A percentile compares a stretch with the other conserved stretches of the same genome.
phyloP scores from a whole-genome alignment of 2,329 filamentous ascomycete genomes.

The Didymella sp. region DNA sequence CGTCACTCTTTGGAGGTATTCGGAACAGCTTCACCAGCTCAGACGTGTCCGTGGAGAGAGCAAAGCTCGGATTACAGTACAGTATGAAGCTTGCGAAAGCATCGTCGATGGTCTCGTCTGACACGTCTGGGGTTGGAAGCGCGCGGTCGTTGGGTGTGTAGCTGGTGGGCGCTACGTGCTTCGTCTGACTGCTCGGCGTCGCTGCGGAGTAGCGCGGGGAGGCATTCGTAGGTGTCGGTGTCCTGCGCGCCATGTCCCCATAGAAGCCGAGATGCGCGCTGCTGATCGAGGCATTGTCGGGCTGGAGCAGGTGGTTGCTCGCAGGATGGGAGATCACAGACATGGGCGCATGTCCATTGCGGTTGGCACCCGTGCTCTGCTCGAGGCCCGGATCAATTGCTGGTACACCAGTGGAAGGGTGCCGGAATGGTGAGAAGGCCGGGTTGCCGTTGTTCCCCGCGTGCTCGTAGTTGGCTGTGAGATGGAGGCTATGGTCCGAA shows the following conservation, averaged over 20 bases:
- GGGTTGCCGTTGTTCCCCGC: conserved; percentile 36
- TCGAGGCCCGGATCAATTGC: conserved; percentile 48
- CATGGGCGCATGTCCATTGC: conserved; percentile 48
- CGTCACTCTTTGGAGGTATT: conserved; percentile 82
- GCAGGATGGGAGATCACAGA: conserved; percentile 38
- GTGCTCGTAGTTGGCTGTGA: conserved; percentile 45
- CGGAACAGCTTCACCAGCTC: conserved; percentile 78
- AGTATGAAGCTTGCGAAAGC: conserved; percentile 86
- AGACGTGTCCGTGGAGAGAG: conserved; percentile 71
- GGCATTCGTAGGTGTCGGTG: conserved; percentile 47
- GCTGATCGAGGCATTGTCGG: conserved; percentile 44
- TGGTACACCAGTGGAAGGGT: conserved; percentile 40
- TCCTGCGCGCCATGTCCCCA: conserved; percentile 48
- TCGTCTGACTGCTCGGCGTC: conserved; percentile 47
- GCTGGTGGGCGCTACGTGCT: conserved; percentile 36
- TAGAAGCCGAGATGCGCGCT: conserved; percentile 46
- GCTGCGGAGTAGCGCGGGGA: conserved; percentile 49
- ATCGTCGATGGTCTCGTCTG: conserved; percentile 75
- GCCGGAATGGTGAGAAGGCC: conserved; percentile 46
- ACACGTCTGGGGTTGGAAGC: conserved; percentile 73
- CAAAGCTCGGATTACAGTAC: conserved; percentile 86
- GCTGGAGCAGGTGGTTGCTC: conserved; percentile 44
- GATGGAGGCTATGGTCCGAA: conserved; percentile 44
- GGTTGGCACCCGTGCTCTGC: conserved; percentile 43
- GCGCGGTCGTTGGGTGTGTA: conserved; percentile 57